These are phyloP conservation scores for Crithidia acanthocephali DNA, from an alignment of 208 protist species.

Conservation along the genomic window DNA sequence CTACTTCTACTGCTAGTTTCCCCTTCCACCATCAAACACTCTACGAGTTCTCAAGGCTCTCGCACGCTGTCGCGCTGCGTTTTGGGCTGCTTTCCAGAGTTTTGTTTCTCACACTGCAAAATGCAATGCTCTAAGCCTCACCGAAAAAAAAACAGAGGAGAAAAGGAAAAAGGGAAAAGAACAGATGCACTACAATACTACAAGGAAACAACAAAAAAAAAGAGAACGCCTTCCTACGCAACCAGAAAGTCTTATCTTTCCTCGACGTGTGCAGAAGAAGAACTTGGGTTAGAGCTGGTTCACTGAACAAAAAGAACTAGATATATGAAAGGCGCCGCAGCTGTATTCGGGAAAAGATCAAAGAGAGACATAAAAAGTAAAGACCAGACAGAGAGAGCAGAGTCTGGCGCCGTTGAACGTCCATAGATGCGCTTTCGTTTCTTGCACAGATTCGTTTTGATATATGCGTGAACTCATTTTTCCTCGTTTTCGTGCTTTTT, in stretches of 20 bases:
- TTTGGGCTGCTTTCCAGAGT: not conserved
- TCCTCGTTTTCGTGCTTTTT: constrained; percentile 1
- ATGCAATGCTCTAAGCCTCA: not conserved
- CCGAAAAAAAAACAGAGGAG: constrained; percentile 11
- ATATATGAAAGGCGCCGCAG: not conserved
- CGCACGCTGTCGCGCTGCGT: too few species aligned
- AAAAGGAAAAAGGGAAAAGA: constrained; percentile 17
- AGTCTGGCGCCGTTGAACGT: not conserved
- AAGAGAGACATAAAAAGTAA: not conserved
- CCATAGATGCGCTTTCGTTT: not conserved
- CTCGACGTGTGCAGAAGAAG: not conserved
- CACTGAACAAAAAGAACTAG: not conserved
- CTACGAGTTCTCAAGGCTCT: not conserved
- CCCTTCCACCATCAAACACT: not conserved
- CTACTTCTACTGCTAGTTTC: not conserved
- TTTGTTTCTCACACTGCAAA: not conserved
- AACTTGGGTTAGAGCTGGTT: not conserved
- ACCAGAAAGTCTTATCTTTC: not conserved
- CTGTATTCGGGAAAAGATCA: not conserved
- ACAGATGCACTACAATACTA: constrained; percentile 20
- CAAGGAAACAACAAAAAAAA: not conserved
- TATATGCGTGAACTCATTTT: not conserved
- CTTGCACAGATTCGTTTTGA: constrained; percentile 1
- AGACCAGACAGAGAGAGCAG: not conserved
- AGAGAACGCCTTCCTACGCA: not conserved